phyloP scores from a whole-genome alignment of 495 filamentous ascomycete species.

The Penicillium verhagenii region DNA sequence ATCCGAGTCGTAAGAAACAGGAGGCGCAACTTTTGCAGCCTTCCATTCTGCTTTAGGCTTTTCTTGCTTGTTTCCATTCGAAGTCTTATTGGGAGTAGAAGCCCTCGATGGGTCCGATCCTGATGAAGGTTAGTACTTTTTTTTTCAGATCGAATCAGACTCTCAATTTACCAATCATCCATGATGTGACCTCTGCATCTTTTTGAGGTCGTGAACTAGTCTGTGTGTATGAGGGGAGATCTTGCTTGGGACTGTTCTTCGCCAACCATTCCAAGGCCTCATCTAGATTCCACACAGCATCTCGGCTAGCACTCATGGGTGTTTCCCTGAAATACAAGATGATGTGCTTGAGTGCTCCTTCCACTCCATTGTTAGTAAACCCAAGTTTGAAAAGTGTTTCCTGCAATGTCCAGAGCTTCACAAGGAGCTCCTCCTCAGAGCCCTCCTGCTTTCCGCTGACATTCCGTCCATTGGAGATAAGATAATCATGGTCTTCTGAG shows the following conservation, averaged over 20 bases:
- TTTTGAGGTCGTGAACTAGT: slow-evolving; percentile 31
- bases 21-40: slow-evolving; percentile 20
- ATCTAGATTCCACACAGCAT: slow-evolving; percentile 78
- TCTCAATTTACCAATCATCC: slow-evolving; percentile 43
- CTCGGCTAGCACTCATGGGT: slow-evolving; percentile 51
- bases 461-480: slow-evolving; percentile 28
- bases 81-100: slow-evolving; percentile 28
- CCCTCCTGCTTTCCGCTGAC: slow-evolving; percentile 30
- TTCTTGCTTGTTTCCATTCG: slow-evolving; percentile 25
- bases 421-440: slow-evolving; percentile 69
- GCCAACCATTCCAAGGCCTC: slow-evolving; percentile 87
- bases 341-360: slow-evolving; percentile 64
- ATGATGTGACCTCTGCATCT: slow-evolving; percentile 40
- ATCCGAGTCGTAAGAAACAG: slow-evolving; percentile 45
- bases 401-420: slow-evolving; percentile 78
- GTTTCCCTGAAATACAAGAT: slow-evolving; percentile 55
- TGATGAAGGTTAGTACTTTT: slow-evolving; percentile 31
- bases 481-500: slow-evolving; percentile 39
- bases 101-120: slow-evolving; percentile 36
- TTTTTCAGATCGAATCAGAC: slow-evolving; percentile 3
- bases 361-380: slow-evolving; percentile 61
- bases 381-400: slow-evolving; percentile 64
- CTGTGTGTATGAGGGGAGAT: slow-evolving; percentile 69
- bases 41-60: slow-evolving; percentile 31
- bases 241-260: slow-evolving; percentile 61